Evolutionary conservation across 2,329 filamentous ascomycete species (phyloP).

Genomic region (Aaosphaeria pasadenensis): DNA sequence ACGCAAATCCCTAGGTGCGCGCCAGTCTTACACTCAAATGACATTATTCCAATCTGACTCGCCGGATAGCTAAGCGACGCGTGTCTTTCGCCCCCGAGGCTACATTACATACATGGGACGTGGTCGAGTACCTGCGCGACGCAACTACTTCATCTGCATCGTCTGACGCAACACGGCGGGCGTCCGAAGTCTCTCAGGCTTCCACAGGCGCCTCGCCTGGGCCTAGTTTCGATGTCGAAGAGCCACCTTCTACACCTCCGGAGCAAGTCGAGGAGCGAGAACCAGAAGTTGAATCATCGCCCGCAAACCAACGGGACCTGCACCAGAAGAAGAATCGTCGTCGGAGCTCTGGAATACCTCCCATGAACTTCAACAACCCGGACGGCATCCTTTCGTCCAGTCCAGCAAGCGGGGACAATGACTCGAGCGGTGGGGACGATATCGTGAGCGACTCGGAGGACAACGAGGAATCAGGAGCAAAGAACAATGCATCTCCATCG

Average conservation of each 20-base stretch:
- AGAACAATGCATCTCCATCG: constrained; percentile 50
- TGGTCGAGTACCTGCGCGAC: constrained; percentile 84
- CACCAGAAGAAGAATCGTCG: constrained; percentile 60
- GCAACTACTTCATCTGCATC: constrained; percentile 72
- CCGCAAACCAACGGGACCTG: constrained; percentile 63
- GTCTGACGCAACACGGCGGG: constrained; percentile 70
- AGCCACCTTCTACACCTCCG: constrained; percentile 61
- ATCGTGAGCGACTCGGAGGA: constrained; percentile 57
- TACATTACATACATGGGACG: constrained; percentile 95
- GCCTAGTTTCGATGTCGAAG: constrained; percentile 48
- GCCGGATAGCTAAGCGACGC: constrained; percentile 67
- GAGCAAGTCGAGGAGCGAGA: constrained; percentile 61
- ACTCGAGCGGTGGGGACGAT: constrained; percentile 43
- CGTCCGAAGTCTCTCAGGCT: constrained; percentile 57
- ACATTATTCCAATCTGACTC: constrained; percentile 5
- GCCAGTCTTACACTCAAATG: neutral
- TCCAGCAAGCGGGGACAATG: constrained; percentile 64
- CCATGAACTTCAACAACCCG: constrained; percentile 62
- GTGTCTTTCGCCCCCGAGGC: constrained; percentile 98
- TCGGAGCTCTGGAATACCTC: constrained; percentile 65
- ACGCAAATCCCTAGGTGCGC: constrained; percentile 74
- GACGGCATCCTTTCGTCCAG: constrained; percentile 72
- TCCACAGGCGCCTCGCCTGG: constrained; percentile 25
- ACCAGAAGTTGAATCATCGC: constrained; percentile 55
- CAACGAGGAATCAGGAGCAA: constrained; percentile 74